Conservation (phyloP, 1,284 basidiomycete genomes). For the Papiliotrema laurentii region DNA sequence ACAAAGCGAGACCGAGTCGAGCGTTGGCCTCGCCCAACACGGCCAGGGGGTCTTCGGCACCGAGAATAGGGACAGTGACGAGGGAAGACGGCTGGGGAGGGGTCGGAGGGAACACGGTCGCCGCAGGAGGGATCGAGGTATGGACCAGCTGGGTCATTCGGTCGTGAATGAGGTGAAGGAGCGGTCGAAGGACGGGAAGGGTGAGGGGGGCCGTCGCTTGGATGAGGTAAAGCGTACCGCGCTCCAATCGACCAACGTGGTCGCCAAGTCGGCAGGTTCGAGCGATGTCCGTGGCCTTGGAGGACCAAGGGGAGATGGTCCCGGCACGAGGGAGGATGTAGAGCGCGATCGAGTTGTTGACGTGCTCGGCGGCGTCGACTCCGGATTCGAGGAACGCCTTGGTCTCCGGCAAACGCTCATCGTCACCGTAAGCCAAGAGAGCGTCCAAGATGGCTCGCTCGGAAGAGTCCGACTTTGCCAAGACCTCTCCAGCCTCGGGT, state of each 20-base stretch:
- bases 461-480: conserved; percentile 53
- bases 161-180: conserved; percentile 76
- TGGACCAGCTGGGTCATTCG: conserved; percentile 88
- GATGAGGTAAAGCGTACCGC: conserved; percentile 72
- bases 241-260: conserved; percentile 74
- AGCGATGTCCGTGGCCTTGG: conserved; percentile 96
- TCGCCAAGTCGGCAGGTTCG: conserved; percentile 71
- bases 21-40: conserved; percentile 75
- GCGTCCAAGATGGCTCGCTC: conserved; percentile 61
- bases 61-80: conserved; percentile 59
- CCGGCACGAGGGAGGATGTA: conserved; percentile 76
- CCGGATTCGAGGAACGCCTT: conserved; percentile 33
- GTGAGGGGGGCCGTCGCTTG: conserved; percentile 49
- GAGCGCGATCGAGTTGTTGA: conserved; percentile 53
- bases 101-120: conserved; percentile 63
- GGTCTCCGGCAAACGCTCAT: conserved; percentile 47
- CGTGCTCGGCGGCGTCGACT: conserved; percentile 39
- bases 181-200: conserved; percentile 48
- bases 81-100: conserved; percentile 62
- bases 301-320: conserved; percentile 90
- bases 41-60: conserved; percentile 52
- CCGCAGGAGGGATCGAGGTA: conserved; percentile 58
- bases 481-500: conserved; percentile 51
- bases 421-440: conserved; percentile 84
- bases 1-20: conserved; percentile 83